A percentile compares a stretch with the other conserved stretches of the same genome.
phyloP scores from a whole-genome alignment of 83 land plant genomes.

The Larix sibirica region DNA sequence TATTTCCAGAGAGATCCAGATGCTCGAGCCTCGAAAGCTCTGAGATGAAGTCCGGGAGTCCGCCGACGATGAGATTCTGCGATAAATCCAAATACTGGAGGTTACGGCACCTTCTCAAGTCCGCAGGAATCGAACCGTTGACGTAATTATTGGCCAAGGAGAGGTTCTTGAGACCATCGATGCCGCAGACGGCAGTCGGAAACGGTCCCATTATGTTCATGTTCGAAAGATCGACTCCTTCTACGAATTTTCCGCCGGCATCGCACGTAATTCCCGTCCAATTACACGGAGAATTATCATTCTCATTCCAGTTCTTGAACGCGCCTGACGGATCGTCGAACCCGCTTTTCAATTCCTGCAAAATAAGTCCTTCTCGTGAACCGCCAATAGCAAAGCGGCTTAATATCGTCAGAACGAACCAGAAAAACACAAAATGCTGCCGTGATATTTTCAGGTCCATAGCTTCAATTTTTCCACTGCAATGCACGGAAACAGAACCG shows the following conservation, averaged over 20 bases:
- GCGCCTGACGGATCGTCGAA: conserved; percentile 15
- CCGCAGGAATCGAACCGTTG: conserved; percentile 28
- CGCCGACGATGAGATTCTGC: conserved; percentile 48
- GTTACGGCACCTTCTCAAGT: conserved; percentile 35
- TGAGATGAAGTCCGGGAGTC: conserved; percentile 40
- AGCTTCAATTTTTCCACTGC: background rate
- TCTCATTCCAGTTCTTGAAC: conserved; percentile 14
- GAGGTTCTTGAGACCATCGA: conserved; percentile 33
- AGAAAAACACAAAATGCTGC: background rate
- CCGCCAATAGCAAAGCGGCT: background rate
- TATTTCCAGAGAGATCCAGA: conserved; percentile 39
- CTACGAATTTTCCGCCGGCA: background rate
- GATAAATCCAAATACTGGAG: conserved; percentile 47
- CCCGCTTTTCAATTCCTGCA: conserved; percentile 27
- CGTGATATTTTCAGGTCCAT: background rate
- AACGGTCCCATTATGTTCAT: conserved; percentile 11
- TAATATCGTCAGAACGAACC: background rate
- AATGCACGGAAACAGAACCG: too few species aligned
- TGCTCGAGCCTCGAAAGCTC: conserved; percentile 30
- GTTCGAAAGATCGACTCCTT: conserved; percentile 21
- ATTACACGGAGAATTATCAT: conserved; percentile 11
- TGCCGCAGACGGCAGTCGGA: conserved; percentile 29
- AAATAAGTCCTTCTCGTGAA: conserved; percentile 50
- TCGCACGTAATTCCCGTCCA: conserved; percentile 28
- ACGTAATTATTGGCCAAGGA: conserved; percentile 36